phyloP scores from a whole-genome alignment of 345 rosid species.

The Noccaea bulbosa region DNA sequence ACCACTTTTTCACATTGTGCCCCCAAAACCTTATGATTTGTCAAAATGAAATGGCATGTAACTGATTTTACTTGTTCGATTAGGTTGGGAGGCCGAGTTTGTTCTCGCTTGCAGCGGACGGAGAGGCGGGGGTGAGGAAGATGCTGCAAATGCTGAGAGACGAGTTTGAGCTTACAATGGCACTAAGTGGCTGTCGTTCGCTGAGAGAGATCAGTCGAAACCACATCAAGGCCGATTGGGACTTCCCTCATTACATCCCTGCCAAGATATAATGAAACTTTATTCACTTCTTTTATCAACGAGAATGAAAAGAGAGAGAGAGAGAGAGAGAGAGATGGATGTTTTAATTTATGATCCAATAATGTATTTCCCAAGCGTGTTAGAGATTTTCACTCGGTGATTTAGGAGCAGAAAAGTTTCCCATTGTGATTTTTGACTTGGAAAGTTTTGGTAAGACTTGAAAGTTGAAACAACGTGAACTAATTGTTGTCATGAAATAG shows the following conservation, averaged over 20 bases:
- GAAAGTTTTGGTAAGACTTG: too few species aligned
- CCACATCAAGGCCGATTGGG: constrained; percentile 77
- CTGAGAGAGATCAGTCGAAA: constrained; percentile 78
- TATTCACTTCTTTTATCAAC: constrained; percentile 8
- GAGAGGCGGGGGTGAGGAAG: constrained; percentile 74
- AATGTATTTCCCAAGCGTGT: neutral
- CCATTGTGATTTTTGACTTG: too few species aligned
- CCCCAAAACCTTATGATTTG: neutral
- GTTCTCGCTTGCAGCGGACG: constrained; percentile 82
- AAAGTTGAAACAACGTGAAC: too few species aligned
- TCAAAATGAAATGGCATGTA: neutral
- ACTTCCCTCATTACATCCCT: constrained; percentile 49
- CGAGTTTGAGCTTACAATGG: constrained; percentile 92
- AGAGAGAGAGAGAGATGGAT: neutral
- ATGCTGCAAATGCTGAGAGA: constrained; percentile 76
- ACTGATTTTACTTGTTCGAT: neutral
- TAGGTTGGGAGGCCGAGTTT: constrained; percentile 92
- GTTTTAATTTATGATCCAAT: constrained; percentile 13
- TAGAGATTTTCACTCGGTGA: too few species aligned
- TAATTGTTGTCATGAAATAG: too few species aligned
- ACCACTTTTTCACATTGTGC: neutral
- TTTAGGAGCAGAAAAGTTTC: too few species aligned
- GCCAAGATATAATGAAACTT: constrained; percentile 48
- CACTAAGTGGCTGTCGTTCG: constrained; percentile 83
- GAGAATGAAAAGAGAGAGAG: constrained; percentile 1